Conservation (phyloP, 2,329 filamentous ascomycete species). For the Beauveria rudraprayagi region DNA sequence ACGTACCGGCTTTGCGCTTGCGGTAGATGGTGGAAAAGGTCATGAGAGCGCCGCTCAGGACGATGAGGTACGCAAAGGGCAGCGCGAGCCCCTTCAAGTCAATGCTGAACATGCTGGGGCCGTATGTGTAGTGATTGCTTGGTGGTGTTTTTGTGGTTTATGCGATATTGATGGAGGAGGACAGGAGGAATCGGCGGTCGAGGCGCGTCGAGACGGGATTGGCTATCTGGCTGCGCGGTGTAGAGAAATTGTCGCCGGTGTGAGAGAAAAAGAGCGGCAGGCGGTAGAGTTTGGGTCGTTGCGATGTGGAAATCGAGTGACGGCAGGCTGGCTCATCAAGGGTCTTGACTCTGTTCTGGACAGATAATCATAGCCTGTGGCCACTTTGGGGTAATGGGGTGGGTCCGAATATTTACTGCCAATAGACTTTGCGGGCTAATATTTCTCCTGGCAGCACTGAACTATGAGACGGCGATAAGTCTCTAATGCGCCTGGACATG, state of each 20-base stretch:
- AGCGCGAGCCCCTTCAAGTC: constrained; percentile 82
- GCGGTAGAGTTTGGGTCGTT: not conserved
- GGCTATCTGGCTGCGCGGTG: not conserved
- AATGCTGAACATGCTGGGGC: constrained; percentile 41
- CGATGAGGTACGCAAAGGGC: constrained; percentile 80
- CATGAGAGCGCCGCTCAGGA: constrained; percentile 79
- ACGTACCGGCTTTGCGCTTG: constrained; percentile 76
- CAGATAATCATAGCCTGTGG: constrained; percentile 11
- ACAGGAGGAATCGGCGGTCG: not conserved
- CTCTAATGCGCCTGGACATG: too few relatives aligned
- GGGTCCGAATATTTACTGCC: not conserved
- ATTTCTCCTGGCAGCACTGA: not conserved
- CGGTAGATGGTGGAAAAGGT: constrained; percentile 92
- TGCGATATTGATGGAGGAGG: not conserved
- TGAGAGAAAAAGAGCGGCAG: not conserved
- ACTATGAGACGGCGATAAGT: not conserved
- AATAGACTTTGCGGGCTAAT: not conserved
- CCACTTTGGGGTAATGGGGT: not conserved
- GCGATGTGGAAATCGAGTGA: not conserved
- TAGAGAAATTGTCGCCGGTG: not conserved
- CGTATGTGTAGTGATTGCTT: not conserved
- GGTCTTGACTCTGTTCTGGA: constrained; percentile 1
- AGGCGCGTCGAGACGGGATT: not conserved
- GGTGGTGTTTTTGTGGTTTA: not conserved
- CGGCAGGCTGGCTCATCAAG: not conserved